Evolutionary conservation across 2,329 filamentous ascomycete genomes (phyloP), one percentile per base, ranked within the genome.

Genomic region (Fusarium sp.): DNA sequence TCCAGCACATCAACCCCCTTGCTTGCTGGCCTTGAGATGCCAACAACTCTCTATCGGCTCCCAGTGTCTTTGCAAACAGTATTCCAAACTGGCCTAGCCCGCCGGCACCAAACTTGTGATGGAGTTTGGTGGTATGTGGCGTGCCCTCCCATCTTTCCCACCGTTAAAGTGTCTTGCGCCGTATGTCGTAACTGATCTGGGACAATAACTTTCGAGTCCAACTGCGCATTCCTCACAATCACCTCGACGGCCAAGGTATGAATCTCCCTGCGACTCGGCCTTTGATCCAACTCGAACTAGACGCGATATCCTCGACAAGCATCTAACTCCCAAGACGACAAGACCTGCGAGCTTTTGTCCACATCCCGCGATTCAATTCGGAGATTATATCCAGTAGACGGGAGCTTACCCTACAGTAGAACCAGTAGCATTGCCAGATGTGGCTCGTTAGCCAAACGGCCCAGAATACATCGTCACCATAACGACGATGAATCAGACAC

Each of bases 71-170:
- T 11, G 40, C 40, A 12, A 43, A 27, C 9, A 43, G 18, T 11
- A 43, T 12, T 11, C n/a, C 40, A 6, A 93, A 89, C 79, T 94
- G 91, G 0, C 91, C 91, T 2, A 93, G 78, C 3, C 91, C 91
- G 8, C 91, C 91, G 13, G 93, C 82, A 3, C 91, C 91, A 18
- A 92, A 92, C 93, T 64, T 78, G 77, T 11, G 75, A 77, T 7
- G 76, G 76, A 40, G 71, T 74, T 28, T 80, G 78, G 55, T 81
- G 76, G 60, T 81, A 81, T 39, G 70, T 71, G 4, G 75, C 75
- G 60, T 83, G 77, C 16, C 87, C 91, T 16, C 91, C 91, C 74
- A 89, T 75, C 11, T 40, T 71, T 74, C n/a, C 65, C 75, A 16
- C 75, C 76, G 52, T 77, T 78, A 39, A 60, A 69, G 54, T 77